These are phyloP conservation scores for Solanum okadae DNA, from an alignment of 257 asterid species.

Conservation along the genomic window DNA sequence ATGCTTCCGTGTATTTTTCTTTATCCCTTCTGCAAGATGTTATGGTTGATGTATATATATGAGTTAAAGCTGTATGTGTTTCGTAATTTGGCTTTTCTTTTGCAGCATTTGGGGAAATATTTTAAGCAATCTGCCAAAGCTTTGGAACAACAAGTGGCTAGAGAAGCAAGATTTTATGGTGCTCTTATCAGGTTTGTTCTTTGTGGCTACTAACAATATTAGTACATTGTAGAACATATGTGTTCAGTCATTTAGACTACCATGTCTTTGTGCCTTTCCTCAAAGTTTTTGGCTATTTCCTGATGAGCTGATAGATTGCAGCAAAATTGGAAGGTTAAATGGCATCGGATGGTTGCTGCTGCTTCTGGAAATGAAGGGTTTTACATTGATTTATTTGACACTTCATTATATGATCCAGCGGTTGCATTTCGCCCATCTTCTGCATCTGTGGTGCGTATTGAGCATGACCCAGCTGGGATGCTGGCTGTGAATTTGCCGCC, in stretches of 20 bases:
- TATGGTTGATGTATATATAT: neutral
- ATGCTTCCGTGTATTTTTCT: constrained; percentile 66
- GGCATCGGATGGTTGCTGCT: constrained; percentile 85
- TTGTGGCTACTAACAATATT: neutral
- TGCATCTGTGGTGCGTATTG: constrained; percentile 64
- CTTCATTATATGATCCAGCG: constrained; percentile 63
- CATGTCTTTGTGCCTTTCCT: neutral
- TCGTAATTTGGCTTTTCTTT: neutral
- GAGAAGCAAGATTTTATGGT: constrained; percentile 98
- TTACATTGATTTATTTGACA: constrained; percentile 84
- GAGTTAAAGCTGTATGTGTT: neutral
- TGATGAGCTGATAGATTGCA: constrained; percentile 58
- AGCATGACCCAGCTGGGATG: constrained; percentile 96
- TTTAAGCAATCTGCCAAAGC: constrained; percentile 93
- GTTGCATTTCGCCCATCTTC: constrained; percentile 72
- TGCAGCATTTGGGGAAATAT: constrained; percentile 89
- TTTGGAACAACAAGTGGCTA: constrained; percentile 68
- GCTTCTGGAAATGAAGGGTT: constrained; percentile 96
- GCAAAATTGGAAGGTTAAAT: constrained; percentile 93
- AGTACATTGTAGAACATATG: neutral
- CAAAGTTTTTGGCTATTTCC: neutral
- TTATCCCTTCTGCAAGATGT: neutral
- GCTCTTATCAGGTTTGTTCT: constrained; percentile 78
- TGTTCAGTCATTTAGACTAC: neutral
- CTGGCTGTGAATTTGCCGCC: constrained; percentile 78